Percentiles rank a stretch among this genome's conserved stretches.
Evolutionary conservation across 225 moss, liverwort and hornwort genomes (phyloP).

Genomic region (Physcomitrium patens): DNA sequence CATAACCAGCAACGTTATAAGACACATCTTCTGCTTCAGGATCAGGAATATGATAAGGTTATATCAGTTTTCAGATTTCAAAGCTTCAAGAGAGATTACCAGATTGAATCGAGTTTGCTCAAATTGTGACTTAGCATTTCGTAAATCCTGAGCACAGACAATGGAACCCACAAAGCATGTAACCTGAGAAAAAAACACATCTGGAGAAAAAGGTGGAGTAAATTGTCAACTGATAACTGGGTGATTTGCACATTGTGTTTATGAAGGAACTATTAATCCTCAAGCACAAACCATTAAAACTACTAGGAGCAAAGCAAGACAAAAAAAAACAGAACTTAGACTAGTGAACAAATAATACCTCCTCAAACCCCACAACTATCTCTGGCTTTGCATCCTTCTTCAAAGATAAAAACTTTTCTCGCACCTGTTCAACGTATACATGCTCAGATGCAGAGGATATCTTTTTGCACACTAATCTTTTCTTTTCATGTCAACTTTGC

Average conservation of each 20-base stretch:
- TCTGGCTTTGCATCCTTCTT: slow-evolving; percentile 82
- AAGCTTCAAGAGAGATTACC: slow-evolving; percentile 33
- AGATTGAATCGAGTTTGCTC: slow-evolving; percentile 88
- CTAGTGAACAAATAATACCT: slow-evolving; percentile 29
- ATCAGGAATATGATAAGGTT: neutral
- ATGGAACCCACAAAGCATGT: slow-evolving; percentile 15
- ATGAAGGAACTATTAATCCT: slow-evolving; percentile 21
- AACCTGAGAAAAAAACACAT: slow-evolving; percentile 21
- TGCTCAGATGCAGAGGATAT: slow-evolving; percentile 23
- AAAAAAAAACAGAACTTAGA: too few species aligned
- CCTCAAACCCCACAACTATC: slow-evolving; percentile 76
- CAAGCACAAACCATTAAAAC: neutral
- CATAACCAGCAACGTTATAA: too few species aligned
- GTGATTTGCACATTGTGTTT: neutral
- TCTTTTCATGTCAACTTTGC: too few species aligned
- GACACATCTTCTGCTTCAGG: slow-evolving; percentile 13
- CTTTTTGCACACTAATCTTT: neutral
- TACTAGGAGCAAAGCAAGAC: neutral
- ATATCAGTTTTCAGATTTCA: slow-evolving; percentile 6
- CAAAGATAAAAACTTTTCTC: slow-evolving; percentile 76
- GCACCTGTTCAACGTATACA: slow-evolving; percentile 49
- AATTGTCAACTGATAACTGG: slow-evolving; percentile 12
- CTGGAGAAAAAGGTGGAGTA: neutral
- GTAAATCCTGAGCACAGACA: slow-evolving; percentile 59
- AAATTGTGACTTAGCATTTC: slow-evolving; percentile 74